These are phyloP conservation scores for Moricandia arvensis DNA, from an alignment of 345 rosid genomes.

Conservation along the genomic window DNA sequence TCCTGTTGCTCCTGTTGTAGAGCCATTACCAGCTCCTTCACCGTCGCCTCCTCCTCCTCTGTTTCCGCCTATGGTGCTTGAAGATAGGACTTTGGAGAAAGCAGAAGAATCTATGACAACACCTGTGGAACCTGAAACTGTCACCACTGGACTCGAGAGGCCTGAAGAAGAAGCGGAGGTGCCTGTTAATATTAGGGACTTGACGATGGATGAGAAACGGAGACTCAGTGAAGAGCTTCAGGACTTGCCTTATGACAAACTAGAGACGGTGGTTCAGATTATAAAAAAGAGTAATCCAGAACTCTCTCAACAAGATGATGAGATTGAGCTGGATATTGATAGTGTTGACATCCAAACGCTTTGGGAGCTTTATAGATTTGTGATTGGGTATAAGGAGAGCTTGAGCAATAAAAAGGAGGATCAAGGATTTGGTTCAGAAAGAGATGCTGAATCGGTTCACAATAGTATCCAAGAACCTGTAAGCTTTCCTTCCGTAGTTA, in stretches of 20 bases:
- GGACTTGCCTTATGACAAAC: slow-evolving; percentile 72
- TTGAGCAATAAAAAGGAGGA: slow-evolving; percentile 48
- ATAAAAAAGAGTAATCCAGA: slow-evolving; percentile 75
- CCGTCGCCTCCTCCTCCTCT: slow-evolving; percentile 22
- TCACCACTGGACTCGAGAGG: slow-evolving; percentile 28
- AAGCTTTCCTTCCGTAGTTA: slow-evolving; percentile 28
- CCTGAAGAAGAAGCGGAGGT: slow-evolving; percentile 44
- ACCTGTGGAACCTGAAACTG: slow-evolving; percentile 39
- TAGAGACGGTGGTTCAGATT: slow-evolving; percentile 73
- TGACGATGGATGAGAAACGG: slow-evolving; percentile 85
- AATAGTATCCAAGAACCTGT: slow-evolving; percentile 41
- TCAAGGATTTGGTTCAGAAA: slow-evolving; percentile 43
- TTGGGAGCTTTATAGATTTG: slow-evolving; percentile 83
- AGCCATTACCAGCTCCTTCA: slow-evolving; percentile 27
- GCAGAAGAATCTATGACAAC: slow-evolving; percentile 48
- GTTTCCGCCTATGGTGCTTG: slow-evolving; percentile 16
- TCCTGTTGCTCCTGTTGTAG: slow-evolving; percentile 26
- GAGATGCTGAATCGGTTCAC: slow-evolving; percentile 41
- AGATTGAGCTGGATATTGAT: slow-evolving; percentile 88
- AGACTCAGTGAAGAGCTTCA: slow-evolving; percentile 65
- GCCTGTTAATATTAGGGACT: slow-evolving; percentile 45
- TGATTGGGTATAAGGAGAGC: slow-evolving; percentile 50
- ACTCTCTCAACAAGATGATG: slow-evolving; percentile 76
- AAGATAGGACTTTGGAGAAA: slow-evolving; percentile 41
- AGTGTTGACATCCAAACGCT: slow-evolving; percentile 72